Evolutionary conservation across 2,329 filamentous ascomycete species (phyloP).

Genomic region (Fusarium avenaceum): DNA sequence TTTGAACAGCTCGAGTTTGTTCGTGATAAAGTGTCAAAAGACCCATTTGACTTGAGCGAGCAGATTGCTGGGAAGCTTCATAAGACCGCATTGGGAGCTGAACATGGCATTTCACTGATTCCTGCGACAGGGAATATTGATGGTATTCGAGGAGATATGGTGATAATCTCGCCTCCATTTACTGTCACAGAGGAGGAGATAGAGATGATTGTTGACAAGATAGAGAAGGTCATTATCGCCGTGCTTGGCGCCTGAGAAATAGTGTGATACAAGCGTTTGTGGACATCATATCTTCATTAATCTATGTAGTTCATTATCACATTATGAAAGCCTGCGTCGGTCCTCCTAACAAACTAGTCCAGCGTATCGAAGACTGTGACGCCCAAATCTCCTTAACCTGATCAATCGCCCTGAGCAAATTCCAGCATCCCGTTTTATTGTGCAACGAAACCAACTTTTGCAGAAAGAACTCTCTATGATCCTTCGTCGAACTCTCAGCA

Average conservation of each 20-base stretch:
- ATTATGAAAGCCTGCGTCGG: constrained; percentile 46
- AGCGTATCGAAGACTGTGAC: constrained; percentile 40
- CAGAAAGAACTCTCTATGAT: constrained; percentile 42
- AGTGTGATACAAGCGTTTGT: too few species aligned
- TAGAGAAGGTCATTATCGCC: constrained; percentile 19
- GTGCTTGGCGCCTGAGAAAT: constrained; percentile 11
- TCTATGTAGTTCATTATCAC: constrained; percentile 10
- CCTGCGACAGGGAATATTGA: constrained; percentile 22
- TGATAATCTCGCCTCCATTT: constrained; percentile 33
- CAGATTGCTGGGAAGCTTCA: constrained; percentile 27
- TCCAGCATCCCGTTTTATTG: constrained; percentile 39
- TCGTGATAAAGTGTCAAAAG: constrained; percentile 16
- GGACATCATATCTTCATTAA: fast-evolving
- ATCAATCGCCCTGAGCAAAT: constrained; percentile 42
- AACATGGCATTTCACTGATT: constrained; percentile 21
- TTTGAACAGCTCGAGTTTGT: constrained; percentile 30
- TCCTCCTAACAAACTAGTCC: constrained; percentile 43
- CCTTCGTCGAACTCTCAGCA: constrained; percentile 39
- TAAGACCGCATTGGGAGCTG: constrained; percentile 5
- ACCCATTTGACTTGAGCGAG: constrained; percentile 7
- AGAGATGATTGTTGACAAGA: constrained; percentile 4
- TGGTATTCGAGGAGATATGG: constrained; percentile 31
- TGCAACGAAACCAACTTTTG: constrained; percentile 36
- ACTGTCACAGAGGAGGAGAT: constrained; percentile 27
- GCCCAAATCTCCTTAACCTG: constrained; percentile 45